Base-by-base conservation (phyloP, 2,329 filamentous ascomycete species). In the Coccinonectria pachysandricola region DNA sequence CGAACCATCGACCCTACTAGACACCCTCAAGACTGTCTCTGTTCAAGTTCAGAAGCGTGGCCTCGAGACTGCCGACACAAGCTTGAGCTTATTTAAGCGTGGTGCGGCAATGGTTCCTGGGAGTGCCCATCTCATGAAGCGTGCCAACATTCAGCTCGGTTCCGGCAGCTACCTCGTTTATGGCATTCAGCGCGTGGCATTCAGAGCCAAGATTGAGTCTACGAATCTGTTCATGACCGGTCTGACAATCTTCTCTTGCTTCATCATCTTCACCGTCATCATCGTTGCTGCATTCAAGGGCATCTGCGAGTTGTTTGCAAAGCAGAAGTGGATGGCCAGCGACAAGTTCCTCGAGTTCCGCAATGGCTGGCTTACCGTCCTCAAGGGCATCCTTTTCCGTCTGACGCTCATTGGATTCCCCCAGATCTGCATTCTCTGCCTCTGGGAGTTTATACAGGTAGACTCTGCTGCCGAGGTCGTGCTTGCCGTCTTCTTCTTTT, bases 221-320 rank as follows among this genome's bases (percentile, higher is more conserved):
- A 91, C 86, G 36, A 95, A 96, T 58, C 73, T 95, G 42, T 95
- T 95, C 65, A 68, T 95, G 62, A 95, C 88, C 2, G 84, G 85
- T 23, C 67, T 95, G 27, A 75, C 79, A 40, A 93, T 94, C 65
- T 94, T 93, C 60, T 72, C 84, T 48, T 64, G 91, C 49, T 84
- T 95, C 49, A 76, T 92, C 43, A 60, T 82, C 35, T 54, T 87
- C 36, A 82, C 83, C 24, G 69, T 82, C 28, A 49, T 87, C 15
- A 65, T 73, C 21, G 82, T 95, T 12, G 64, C 75, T 20, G 57
- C 75, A 15, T 93, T 92, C 69, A 94, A 95, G 61, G 79, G 68
- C 31, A 57, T 79, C 39, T 85, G 79, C 53, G 87, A 95, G 54
- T 52, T 81, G 24, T 73, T 79, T 8, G 75, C 76, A 42, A 85